phyloP scores from a whole-genome alignment of 225 moss, liverwort and hornwort genomes.

The Pleurozium schreberi region DNA sequence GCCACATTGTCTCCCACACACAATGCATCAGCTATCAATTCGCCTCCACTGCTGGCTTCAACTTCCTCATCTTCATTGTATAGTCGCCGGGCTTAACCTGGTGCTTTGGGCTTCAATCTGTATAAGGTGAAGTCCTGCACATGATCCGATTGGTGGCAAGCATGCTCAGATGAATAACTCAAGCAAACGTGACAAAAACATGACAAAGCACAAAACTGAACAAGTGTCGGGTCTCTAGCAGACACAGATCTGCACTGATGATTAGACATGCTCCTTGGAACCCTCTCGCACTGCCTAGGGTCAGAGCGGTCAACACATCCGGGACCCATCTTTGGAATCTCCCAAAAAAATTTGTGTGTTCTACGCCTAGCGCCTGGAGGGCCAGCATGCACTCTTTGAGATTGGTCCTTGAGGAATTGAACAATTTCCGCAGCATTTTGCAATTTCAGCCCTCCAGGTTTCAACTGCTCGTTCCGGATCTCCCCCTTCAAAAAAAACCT shows the following conservation, averaged over 20 bases:
- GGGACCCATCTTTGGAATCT: no score
- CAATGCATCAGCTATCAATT: no score
- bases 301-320: no score
- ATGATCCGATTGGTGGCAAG: background rate
- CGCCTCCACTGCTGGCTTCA: background rate
- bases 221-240: background rate
- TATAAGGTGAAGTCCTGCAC: background rate
- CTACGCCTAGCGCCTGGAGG: no score
- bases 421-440: no score
- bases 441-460: no score
- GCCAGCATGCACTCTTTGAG: no score
- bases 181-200: background rate
- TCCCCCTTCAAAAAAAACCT: no score
- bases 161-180: background rate
- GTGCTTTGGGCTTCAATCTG: background rate
- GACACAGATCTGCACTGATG: background rate
- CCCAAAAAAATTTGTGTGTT: no score
- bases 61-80: background rate
- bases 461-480: no score
- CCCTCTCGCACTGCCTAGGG: background rate
- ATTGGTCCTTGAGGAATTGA: no score
- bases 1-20: no score
- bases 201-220: background rate
- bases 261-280: background rate
- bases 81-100: background rate